Evolutionary conservation across 352 stramenopile genomes (phyloP), one percentile per base, ranked within the genome.

Genomic region (Poterioochromonas sp.): DNA sequence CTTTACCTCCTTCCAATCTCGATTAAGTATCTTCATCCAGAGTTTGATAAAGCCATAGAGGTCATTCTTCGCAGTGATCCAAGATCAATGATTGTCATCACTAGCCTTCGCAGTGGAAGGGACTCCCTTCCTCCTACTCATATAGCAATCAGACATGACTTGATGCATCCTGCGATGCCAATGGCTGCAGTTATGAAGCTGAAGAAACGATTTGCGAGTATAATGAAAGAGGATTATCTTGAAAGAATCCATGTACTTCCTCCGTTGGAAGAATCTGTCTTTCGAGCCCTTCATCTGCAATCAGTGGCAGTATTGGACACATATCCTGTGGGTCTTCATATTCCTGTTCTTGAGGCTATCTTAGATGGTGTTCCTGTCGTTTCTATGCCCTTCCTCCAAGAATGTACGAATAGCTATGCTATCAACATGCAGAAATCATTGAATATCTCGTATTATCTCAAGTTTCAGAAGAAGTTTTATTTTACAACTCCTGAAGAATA

Each of bases 381-480:
- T 1, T 44, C 39, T 20, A n/a, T 37, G 5, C 40, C 15, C 20
- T 8, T 29, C 20, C 39, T 74, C 3, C 65, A 74, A 54, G 65
- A 74, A n/a, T 74, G 65, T 54, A 74, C 65, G 20, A 74, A 74
- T 39, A 74, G 65, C 40, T n/a, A 74, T n/a, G 65, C 43, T 8
- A 26, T 40, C 2, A 35, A n/a, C 8, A 15, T 74, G 3, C 37
- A 1, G 8, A 18, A 54, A 26, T 74, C 22, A 39, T 39, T 74
- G 18, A 2, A 34, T 18, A 58, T 74, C 18, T 3, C 18, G 12
- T 15, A n/a, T 26, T 26, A 58, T 26, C 15, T 58, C 47, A 26
- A 26, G 47, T 26, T 15, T 26, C 15, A 58, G 47, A 58, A 58
- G 47, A 26, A 58, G 15, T 58, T 71, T 8, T 74, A 1, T 5